Percentiles rank a stretch among this genome's conserved stretches.
These are phyloP conservation scores for Clarireedia sp. DNA, from an alignment of 2,329 filamentous ascomycete genomes.

Conservation along the genomic window DNA sequence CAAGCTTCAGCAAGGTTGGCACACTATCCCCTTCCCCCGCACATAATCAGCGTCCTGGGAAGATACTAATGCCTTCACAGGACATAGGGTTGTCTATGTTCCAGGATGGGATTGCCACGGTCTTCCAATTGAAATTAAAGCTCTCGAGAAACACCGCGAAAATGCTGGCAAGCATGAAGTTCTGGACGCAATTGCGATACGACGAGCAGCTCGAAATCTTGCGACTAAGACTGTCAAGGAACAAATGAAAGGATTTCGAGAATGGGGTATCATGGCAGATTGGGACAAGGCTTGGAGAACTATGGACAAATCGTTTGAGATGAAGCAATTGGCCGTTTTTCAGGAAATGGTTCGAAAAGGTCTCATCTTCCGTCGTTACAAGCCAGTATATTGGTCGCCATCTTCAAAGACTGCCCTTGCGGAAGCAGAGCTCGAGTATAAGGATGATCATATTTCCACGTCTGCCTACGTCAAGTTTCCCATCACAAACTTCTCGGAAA, in stretches of 20 bases:
- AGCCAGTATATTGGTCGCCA: slow-evolving; percentile 82
- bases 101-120: slow-evolving; percentile 99
- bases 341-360: slow-evolving; percentile 65
- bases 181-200: slow-evolving; percentile 49
- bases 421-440: slow-evolving; percentile 79
- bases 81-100: slow-evolving; percentile 68
- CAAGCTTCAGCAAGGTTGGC: slow-evolving; percentile 61
- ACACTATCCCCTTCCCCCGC: neutral
- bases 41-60: neutral
- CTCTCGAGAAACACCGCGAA: slow-evolving; percentile 41
- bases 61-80: slow-evolving; percentile 14
- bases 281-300: slow-evolving; percentile 73
- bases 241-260: slow-evolving; percentile 66
- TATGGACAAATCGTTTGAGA: slow-evolving; percentile 69
- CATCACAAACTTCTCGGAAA: slow-evolving; percentile 42
- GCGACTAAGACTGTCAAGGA: slow-evolving; percentile 60
- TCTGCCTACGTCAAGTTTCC: slow-evolving; percentile 78
- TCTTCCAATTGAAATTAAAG: slow-evolving; percentile 93
- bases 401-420: slow-evolving; percentile 72
- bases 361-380: slow-evolving; percentile 68
- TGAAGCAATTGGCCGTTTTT: slow-evolving; percentile 67
- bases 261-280: slow-evolving; percentile 72
- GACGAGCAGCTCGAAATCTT: slow-evolving; percentile 55
- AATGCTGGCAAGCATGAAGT: slow-evolving; percentile 24
- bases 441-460: slow-evolving; percentile 62